Conservation (phyloP, 345 rosid genomes). For the Physaria fendleri region DNA sequence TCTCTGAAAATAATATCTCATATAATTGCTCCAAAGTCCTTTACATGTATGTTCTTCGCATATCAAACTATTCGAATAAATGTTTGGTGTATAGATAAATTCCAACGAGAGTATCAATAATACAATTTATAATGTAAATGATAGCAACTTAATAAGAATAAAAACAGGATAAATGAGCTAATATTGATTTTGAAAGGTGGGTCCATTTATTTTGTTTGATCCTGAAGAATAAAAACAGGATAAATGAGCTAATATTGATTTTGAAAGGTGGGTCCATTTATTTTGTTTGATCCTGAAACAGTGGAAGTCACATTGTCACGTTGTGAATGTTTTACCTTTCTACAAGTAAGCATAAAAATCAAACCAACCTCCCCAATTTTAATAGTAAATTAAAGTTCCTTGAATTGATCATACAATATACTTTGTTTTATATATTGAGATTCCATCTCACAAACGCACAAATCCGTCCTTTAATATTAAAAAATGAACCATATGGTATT, state of each 20-base stretch:
- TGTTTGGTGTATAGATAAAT: too few species aligned
- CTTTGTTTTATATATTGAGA: neutral
- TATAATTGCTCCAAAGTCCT: too few species aligned
- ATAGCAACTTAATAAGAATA: too few species aligned
- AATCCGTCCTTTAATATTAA: neutral
- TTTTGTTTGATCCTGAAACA: slow-evolving; percentile 15
- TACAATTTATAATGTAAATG: too few species aligned
- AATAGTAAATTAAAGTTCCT: neutral
- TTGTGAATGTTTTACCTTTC: slow-evolving; percentile 5
- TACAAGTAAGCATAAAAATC: slow-evolving; percentile 22
- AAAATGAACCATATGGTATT: too few species aligned
- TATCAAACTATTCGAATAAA: too few species aligned
- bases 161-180: too few species aligned
- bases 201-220: neutral
- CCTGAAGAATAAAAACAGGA: too few species aligned
- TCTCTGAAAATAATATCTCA: too few species aligned
- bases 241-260: too few species aligned
- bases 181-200: neutral
- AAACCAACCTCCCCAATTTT: neutral
- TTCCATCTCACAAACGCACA: slow-evolving; percentile 15
- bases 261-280: neutral
- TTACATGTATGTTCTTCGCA: too few species aligned
- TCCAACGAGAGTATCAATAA: too few species aligned
- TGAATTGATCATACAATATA: neutral
- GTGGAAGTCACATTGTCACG: slow-evolving; percentile 31